A percentile compares a stretch with the other conserved stretches of the same genome.
Evolutionary conservation across 768 basidiomycete genomes (phyloP).

Genomic region (Cystobasidiopsis lactophilus): DNA sequence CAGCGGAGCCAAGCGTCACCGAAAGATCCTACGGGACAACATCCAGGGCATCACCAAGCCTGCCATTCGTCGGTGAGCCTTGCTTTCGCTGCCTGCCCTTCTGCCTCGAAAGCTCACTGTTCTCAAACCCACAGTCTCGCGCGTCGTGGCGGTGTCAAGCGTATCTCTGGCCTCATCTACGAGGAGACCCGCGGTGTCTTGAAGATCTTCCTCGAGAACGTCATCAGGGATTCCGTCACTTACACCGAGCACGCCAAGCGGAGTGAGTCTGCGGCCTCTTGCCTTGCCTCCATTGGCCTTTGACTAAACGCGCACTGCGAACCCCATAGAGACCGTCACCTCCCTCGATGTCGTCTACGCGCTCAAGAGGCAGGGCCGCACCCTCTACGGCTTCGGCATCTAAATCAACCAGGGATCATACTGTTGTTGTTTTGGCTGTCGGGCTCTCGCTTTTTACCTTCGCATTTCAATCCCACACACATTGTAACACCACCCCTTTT

Average conservation of each 20-base stretch:
- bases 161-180: constrained; percentile 59
- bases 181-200: constrained; percentile 89
- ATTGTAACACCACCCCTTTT: no score
- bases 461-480: no score
- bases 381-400: constrained; percentile 69
- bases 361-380: constrained; percentile 35
- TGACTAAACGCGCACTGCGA: not conserved
- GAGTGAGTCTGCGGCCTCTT: no score
- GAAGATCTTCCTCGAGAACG: constrained; percentile 73
- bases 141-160: constrained; percentile 92
- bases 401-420: no score
- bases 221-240: constrained; percentile 89
- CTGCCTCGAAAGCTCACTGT: not conserved
- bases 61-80: constrained; percentile 32
- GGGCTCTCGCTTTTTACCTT: no score
- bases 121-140: constrained; percentile 77
- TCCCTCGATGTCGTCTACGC: constrained; percentile 58
- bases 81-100: not conserved
- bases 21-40: constrained; percentile 57
- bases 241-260: constrained; percentile 97
- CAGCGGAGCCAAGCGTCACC: constrained; percentile 86
- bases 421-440: no score
- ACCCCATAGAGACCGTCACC: constrained; percentile 41
- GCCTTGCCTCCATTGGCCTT: not conserved
- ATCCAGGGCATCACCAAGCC: constrained; percentile 60